Percentiles rank a stretch among this genome's conserved stretches.
These are phyloP conservation scores for Saccharomyces hybrid DNA, from an alignment of 1,139 yeast species.

Conservation along the genomic window DNA sequence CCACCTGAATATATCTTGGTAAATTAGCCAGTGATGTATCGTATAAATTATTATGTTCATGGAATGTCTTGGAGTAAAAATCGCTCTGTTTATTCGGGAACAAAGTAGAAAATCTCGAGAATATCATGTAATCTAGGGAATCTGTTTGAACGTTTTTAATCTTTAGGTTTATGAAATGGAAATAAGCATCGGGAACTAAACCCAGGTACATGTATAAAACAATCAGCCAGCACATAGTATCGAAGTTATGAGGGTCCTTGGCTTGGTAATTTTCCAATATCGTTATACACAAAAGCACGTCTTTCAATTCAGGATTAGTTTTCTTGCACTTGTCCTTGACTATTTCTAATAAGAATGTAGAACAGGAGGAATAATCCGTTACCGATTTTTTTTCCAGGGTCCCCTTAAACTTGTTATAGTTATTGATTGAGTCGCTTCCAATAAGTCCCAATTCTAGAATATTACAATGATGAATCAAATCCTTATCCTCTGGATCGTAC, in stretches of 20 bases:
- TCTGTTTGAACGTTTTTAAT: conserved; percentile 78
- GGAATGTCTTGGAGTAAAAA: conserved; percentile 11
- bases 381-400: conserved; percentile 17
- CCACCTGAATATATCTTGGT: conserved; percentile 22
- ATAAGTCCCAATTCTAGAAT: conserved; percentile 11
- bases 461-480: conserved; percentile 25
- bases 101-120: conserved; percentile 41
- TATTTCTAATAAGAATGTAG: conserved; percentile 22
- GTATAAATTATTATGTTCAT: conserved; percentile 16
- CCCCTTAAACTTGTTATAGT: conserved; percentile 16
- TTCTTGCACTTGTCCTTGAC: conserved; percentile 12
- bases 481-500: conserved; percentile 6
- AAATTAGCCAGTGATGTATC: conserved; percentile 19
- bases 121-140: conserved; percentile 53
- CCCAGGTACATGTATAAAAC: conserved; percentile 58
- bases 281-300: conserved; percentile 16
- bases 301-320: conserved; percentile 10
- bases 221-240: conserved; percentile 48
- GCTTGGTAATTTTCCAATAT: conserved; percentile 27
- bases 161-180: conserved; percentile 48
- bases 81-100: conserved; percentile 33
- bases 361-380: conserved; percentile 27
- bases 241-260: conserved; percentile 26
- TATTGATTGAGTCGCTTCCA: conserved; percentile 5
- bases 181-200: conserved; percentile 41